These are phyloP conservation scores for Fusarium sp. DNA, from an alignment of 2,329 filamentous ascomycete genomes.

Conservation along the genomic window DNA sequence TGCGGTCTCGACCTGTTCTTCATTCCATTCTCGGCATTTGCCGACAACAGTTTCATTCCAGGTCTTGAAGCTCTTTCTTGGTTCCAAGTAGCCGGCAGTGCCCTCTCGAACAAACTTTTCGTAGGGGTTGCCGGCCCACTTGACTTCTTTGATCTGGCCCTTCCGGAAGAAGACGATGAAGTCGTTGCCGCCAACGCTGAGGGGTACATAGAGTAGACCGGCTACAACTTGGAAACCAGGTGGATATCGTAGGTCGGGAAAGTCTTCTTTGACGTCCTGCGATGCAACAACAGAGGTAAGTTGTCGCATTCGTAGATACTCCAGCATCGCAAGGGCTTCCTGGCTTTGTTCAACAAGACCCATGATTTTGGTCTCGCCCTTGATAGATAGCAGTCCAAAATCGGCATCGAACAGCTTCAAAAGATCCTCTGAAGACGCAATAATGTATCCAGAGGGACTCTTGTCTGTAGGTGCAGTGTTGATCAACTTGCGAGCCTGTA, in stretches of 20 bases:
- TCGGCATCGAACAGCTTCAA: slow-evolving; percentile 87
- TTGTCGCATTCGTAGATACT: slow-evolving; percentile 81
- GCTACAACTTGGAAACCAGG: slow-evolving; percentile 83
- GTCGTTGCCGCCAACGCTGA: slow-evolving; percentile 79
- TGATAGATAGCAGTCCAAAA: slow-evolving; percentile 84
- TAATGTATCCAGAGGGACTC: slow-evolving; percentile 89
- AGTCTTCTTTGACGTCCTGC: slow-evolving; percentile 79
- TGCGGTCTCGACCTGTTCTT: slow-evolving; percentile 89
- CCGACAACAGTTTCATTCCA: slow-evolving; percentile 86
- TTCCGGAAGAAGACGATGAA: slow-evolving; percentile 94
- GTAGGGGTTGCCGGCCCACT: slow-evolving; percentile 89
- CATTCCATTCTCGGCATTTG: slow-evolving; percentile 87
- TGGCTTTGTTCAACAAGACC: slow-evolving; percentile 80
- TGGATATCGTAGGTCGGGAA: slow-evolving; percentile 81
- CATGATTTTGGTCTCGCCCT: slow-evolving; percentile 88
- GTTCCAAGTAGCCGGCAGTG: slow-evolving; percentile 79
- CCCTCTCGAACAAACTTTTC: slow-evolving; percentile 79
- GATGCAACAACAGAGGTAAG: slow-evolving; percentile 81
- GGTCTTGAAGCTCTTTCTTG: slow-evolving; percentile 79
- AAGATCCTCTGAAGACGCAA: slow-evolving; percentile 87
- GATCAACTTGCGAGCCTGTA: slow-evolving; percentile 88
- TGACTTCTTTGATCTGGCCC: slow-evolving; percentile 78
- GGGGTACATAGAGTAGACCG: slow-evolving; percentile 82
- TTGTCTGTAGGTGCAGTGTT: slow-evolving; percentile 83
- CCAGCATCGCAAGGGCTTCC: slow-evolving; percentile 84